Conservation (phyloP, 1,284 basidiomycete genomes). For the Caloboletus firmus region DNA sequence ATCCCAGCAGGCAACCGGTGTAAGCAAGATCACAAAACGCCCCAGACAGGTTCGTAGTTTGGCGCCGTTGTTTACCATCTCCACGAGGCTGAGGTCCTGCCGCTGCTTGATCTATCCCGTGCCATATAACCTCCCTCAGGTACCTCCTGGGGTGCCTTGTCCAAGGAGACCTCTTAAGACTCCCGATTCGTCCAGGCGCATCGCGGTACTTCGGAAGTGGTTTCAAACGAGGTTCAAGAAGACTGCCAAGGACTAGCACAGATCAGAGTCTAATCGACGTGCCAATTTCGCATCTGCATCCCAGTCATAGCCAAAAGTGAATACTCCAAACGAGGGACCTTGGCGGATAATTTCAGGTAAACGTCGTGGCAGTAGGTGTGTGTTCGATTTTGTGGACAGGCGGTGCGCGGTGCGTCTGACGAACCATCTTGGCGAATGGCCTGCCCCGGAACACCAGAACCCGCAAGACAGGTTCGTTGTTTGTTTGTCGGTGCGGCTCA, state of each 20-base stretch:
- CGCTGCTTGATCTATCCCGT: neutral
- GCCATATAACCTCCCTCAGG: neutral
- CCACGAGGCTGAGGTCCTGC: neutral
- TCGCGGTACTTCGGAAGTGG: neutral
- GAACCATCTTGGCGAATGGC: neutral
- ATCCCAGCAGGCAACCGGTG: neutral
- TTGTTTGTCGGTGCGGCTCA: neutral
- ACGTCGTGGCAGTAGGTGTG: no score
- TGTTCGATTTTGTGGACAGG: neutral
- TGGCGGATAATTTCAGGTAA: rapidly evolving
- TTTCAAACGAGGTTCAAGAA: neutral
- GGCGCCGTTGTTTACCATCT: no score
- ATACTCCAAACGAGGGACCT: neutral
- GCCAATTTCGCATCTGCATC: neutral
- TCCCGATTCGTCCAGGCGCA: neutral
- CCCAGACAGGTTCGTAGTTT: no score
- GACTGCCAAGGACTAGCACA: neutral
- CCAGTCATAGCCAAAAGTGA: neutral
- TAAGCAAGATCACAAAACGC: no score
- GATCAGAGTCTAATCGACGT: neutral
- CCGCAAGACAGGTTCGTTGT: neutral
- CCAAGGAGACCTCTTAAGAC: neutral
- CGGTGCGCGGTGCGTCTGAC: neutral
- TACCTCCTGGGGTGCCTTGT: neutral
- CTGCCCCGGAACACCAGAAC: no score